Conservation (phyloP, 2,329 filamentous ascomycete species). For the Alternaria longipes region DNA sequence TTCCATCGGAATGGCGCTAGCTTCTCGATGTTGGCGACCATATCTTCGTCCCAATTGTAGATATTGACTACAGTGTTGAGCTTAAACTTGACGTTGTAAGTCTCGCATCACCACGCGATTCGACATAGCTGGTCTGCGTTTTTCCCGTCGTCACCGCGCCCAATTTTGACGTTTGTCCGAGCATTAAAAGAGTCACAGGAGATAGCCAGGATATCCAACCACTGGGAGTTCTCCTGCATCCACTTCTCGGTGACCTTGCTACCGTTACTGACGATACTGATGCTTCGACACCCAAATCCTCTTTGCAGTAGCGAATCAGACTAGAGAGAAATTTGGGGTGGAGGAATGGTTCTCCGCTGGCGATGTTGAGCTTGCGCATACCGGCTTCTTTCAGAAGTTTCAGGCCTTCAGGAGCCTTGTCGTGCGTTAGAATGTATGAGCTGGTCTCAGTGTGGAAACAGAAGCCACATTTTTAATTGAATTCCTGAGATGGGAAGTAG, state of each 20-base stretch:
- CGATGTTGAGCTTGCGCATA: slow-evolving; percentile 15
- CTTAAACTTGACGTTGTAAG: slow-evolving; percentile 12
- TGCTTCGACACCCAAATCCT: slow-evolving; percentile 9
- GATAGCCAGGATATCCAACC: slow-evolving; percentile 12
- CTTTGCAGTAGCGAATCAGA: slow-evolving; percentile 12
- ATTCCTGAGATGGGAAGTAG: slow-evolving; percentile 1
- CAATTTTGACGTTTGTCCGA: slow-evolving; percentile 9
- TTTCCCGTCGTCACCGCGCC: slow-evolving; percentile 8
- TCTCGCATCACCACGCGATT: slow-evolving; percentile 2
- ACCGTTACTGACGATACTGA: slow-evolving; percentile 12
- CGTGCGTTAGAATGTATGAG: not conserved
- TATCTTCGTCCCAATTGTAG: slow-evolving; percentile 13
- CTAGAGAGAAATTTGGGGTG: slow-evolving; percentile 5
- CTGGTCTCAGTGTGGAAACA: slow-evolving; percentile 5
- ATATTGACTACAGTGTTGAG: slow-evolving; percentile 12
- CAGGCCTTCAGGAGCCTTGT: not conserved
- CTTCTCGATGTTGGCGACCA: slow-evolving; percentile 3
- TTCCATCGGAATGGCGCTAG: slow-evolving; percentile 18
- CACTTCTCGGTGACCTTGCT: slow-evolving; percentile 5
- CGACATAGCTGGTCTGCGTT: not conserved
- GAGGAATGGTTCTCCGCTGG: slow-evolving; percentile 11
- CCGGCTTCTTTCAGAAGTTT: slow-evolving; percentile 10
- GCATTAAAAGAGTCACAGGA: slow-evolving; percentile 11
- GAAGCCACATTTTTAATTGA: not conserved
- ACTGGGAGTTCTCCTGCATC: slow-evolving; percentile 6